phyloP scores from a whole-genome alignment of 805 yeast species.

The Jamesozyma lodderae region DNA sequence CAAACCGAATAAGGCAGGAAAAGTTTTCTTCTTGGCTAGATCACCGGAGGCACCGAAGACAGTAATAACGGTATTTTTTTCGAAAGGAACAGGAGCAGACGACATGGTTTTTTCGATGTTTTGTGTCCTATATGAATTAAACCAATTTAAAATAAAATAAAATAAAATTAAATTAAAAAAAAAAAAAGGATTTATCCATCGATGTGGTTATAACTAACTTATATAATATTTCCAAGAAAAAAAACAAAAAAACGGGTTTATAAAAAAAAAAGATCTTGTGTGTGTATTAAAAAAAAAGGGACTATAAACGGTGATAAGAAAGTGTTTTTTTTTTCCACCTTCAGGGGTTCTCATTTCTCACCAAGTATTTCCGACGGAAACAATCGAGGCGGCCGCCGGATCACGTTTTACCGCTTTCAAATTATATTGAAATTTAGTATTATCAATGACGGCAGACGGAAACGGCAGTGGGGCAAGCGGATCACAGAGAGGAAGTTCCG shows the following conservation, averaged over 20 bases:
- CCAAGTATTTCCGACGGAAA: conserved; percentile 6
- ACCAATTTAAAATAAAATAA: too few relatives aligned
- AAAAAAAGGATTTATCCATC: too few relatives aligned
- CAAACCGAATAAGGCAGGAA: conserved; percentile 76
- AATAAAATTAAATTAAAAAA: too few relatives aligned
- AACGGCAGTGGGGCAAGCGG: neutral
- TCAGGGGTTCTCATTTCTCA: neutral
- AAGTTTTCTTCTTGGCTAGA: conserved; percentile 89
- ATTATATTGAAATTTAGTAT: conserved; percentile 3
- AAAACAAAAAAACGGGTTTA: too few relatives aligned
- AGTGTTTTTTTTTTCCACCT: too few relatives aligned
- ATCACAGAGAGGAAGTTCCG: conserved; percentile 1
- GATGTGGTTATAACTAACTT: too few relatives aligned
- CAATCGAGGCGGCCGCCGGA: conserved; percentile 5
- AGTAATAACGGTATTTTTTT: conserved; percentile 59
- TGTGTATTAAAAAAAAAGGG: too few relatives aligned
- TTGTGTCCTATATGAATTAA: too few relatives aligned
- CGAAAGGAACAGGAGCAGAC: conserved; percentile 34
- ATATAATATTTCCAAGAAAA: too few relatives aligned
- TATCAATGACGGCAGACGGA: neutral
- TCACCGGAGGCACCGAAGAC: conserved; percentile 96
- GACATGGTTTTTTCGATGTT: neutral
- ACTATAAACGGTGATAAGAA: too few relatives aligned
- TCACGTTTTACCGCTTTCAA: conserved; percentile 1
- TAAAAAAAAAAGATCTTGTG: too few relatives aligned